phyloP scores from a whole-genome alignment of 2,329 filamentous ascomycete genomes.

The Ampelomyces quisqualis region DNA sequence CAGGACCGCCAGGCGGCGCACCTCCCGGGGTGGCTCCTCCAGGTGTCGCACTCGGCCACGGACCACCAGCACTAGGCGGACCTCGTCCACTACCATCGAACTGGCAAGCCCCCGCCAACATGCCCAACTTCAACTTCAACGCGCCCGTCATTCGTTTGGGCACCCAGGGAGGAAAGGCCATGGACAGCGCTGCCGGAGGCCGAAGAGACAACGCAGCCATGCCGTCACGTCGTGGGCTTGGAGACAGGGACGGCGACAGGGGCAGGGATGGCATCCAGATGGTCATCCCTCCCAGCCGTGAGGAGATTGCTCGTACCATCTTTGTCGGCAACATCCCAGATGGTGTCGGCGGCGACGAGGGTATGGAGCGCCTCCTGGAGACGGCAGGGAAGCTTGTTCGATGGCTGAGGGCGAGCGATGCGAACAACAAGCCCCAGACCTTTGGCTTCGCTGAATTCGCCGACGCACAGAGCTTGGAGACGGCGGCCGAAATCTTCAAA shows the following conservation, averaged over 20 bases:
- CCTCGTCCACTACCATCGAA: constrained; percentile 76
- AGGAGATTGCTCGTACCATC: constrained; percentile 88
- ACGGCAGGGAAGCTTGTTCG: constrained; percentile 77
- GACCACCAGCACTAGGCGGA: constrained; percentile 72
- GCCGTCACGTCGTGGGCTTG: constrained; percentile 56
- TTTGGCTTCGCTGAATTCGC: constrained; percentile 98
- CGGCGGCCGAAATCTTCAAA: constrained; percentile 79
- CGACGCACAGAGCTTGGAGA: constrained; percentile 81
- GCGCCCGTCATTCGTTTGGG: constrained; percentile 94
- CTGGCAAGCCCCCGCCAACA: constrained; percentile 86
- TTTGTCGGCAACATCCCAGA: constrained; percentile 86
- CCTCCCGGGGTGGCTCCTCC: constrained; percentile 73
- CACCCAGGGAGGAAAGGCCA: constrained; percentile 65
- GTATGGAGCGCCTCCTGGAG: constrained; percentile 73
- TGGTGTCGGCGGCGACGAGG: constrained; percentile 72
- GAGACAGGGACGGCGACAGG: constrained; percentile 61
- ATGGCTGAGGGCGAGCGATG: constrained; percentile 78
- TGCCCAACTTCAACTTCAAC: constrained; percentile 98
- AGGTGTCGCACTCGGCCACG: constrained; percentile 73
- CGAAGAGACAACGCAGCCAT: constrained; percentile 52
- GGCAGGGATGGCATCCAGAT: constrained; percentile 64
- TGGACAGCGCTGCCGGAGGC: constrained; percentile 46
- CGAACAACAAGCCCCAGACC: constrained; percentile 77
- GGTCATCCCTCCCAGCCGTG: constrained; percentile 77
- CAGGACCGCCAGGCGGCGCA: constrained; percentile 40